These are phyloP conservation scores for Globisporangium okanoganense DNA, from an alignment of 352 stramenopile genomes.

Conservation along the genomic window DNA sequence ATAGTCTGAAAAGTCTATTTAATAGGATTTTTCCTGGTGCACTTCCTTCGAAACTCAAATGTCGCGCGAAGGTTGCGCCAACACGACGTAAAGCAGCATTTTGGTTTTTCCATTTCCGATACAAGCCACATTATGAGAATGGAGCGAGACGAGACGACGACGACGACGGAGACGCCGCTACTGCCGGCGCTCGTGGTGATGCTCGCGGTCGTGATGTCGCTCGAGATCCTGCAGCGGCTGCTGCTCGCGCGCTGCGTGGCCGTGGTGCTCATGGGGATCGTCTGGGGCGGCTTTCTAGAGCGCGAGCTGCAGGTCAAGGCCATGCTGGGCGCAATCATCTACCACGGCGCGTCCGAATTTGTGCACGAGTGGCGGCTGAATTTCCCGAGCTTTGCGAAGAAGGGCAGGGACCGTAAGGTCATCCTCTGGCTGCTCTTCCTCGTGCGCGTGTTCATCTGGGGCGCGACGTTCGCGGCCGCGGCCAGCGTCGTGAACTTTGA, in stretches of 20 bases:
- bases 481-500: not conserved
- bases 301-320: conserved; percentile 39
- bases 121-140: conserved; percentile 10
- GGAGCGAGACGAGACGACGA: not conserved
- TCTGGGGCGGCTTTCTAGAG: conserved; percentile 33
- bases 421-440: conserved; percentile 53
- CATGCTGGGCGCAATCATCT: conserved; percentile 34
- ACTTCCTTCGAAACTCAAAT: not conserved
- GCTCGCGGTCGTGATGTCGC: conserved; percentile 38
- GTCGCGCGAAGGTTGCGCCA: conserved; percentile 6
- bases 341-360: conserved; percentile 36
- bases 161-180: conserved; percentile 7
- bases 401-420: conserved; percentile 27
- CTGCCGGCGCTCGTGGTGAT: conserved; percentile 49
- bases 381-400: conserved; percentile 35
- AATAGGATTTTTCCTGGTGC: not conserved
- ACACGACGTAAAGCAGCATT: not conserved
- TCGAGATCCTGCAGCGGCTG: conserved; percentile 59
- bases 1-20: not conserved
- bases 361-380: conserved; percentile 27
- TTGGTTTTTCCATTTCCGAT: conserved; percentile 4
- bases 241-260: conserved; percentile 39
- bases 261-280: conserved; percentile 28
- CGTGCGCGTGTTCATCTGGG: conserved; percentile 64
- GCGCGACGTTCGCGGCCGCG: conserved; percentile 33